Conservation (phyloP, 2,329 filamentous ascomycete genomes). For the Pseudopithomyces chartarum region DNA sequence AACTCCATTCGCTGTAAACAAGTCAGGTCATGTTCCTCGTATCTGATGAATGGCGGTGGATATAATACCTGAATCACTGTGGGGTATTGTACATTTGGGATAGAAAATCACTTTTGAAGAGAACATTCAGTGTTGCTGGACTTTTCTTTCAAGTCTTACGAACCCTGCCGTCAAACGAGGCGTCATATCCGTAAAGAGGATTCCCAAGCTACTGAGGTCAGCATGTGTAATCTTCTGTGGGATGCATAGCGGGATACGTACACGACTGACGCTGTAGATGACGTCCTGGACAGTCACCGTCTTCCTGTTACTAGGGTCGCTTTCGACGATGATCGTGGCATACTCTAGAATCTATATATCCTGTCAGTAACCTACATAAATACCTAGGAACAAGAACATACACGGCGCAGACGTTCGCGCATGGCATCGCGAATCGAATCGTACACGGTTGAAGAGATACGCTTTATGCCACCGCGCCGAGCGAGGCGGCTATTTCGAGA, state of each 20-base stretch:
- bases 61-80: too few relatives aligned
- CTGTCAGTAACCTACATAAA: neutral
- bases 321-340: conserved; percentile 31
- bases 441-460: conserved; percentile 70
- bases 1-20: too few relatives aligned
- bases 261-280: conserved; percentile 36
- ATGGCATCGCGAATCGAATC: conserved; percentile 62
- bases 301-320: conserved; percentile 24
- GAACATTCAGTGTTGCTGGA: neutral
- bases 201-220: conserved; percentile 21
- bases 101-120: too few relatives aligned
- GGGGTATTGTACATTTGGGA: too few relatives aligned
- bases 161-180: conserved; percentile 12
- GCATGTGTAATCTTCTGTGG: conserved; percentile 1
- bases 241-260: conserved; percentile 15
- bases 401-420: conserved; percentile 51
- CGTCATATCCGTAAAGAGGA: conserved; percentile 33
- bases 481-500: conserved; percentile 63
- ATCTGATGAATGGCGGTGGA: too few relatives aligned
- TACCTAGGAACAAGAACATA: conserved; percentile 15
- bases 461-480: conserved; percentile 76
- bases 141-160: neutral
- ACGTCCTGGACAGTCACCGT: conserved; percentile 38
- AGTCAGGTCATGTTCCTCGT: too few relatives aligned
- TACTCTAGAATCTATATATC: conserved; percentile 28